Conservation (phyloP, 768 basidiomycete genomes). For the Xerocomellus chrysenteron region DNA sequence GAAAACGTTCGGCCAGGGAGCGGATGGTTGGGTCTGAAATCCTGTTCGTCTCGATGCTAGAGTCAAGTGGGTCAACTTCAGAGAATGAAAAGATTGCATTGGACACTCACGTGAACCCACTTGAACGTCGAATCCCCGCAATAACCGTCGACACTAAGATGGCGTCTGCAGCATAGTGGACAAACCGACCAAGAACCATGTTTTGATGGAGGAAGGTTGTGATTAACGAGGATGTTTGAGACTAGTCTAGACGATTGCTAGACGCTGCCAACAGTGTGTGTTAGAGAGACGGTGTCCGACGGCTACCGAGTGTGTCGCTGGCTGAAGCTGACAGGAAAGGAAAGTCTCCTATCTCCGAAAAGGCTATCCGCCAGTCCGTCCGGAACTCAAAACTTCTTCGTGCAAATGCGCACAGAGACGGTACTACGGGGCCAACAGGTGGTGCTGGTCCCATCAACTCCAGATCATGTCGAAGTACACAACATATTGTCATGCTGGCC, state of each 20-base stretch:
- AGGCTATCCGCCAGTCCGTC: neutral
- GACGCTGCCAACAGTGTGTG: neutral
- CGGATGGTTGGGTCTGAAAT: conserved; percentile 80
- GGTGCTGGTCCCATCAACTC: conserved; percentile 80
- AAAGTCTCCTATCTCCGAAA: conserved; percentile 14
- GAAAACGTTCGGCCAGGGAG: conserved; percentile 74
- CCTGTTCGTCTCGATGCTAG: conserved; percentile 61
- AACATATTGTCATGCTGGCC: neutral
- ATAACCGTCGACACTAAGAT: conserved; percentile 84
- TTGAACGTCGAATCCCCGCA: conserved; percentile 88
- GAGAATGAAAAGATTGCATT: neutral
- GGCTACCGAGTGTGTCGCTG: conserved; percentile 1
- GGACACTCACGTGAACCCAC: conserved; percentile 79
- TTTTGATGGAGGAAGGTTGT: conserved; percentile 2
- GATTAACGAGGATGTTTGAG: conserved; percentile 1
- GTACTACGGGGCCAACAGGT: conserved; percentile 65
- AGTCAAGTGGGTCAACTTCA: neutral
- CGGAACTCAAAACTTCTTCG: neutral
- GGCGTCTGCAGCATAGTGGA: conserved; percentile 84
- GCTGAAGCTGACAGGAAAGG: conserved; percentile 11
- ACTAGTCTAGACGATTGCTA: neutral
- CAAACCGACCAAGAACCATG: conserved; percentile 68
- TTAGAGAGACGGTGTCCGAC: neutral
- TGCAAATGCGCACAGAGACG: conserved; percentile 19
- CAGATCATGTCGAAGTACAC: conserved; percentile 43